Evolutionary conservation across 108 stramenopile genomes (phyloP), one percentile per base, ranked within the genome.

Genomic region (Skeletonema potamos): DNA sequence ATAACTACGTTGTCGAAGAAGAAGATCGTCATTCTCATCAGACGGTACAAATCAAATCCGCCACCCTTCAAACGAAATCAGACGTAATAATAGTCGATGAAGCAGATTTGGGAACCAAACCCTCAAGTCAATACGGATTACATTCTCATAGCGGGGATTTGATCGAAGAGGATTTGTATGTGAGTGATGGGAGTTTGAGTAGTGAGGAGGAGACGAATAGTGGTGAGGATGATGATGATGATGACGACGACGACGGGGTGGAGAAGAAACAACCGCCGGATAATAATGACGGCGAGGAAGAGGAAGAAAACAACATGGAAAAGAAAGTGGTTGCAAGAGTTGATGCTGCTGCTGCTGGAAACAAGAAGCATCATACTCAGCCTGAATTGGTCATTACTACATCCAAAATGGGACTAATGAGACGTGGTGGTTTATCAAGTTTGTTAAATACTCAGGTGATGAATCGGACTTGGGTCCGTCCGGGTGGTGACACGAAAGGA

Each of bases 361-460:
- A 30, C 7, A 58, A 26, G 36, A 54, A 62, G n/a, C n/a, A n/a
- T n/a, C n/a, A n/a, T 1, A 33, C 26, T 10, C 58, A 12, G 15
- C 18, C 83, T 6, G 91, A 92, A 59, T 67, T 95, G 70, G 73
- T 92, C 9, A 70, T 95, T 62, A 82, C 81, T 17, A 76, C 84
- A 12, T 89, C 90, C 7, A 85, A 79, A 62, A 86, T 92, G 89
- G 94, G 94, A 58, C 62, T 95, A 39, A 95, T 95, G 94, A 71
- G 89, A 27, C 75, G 90, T 27, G 90, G 90, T 3, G 76, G 81
- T 8, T 46, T 82, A 1, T 79, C 81, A 4, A 69, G 66, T 37
- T 26, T 78, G 17, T 58, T 78, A 34, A 77, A 72, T n/a, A 60
- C 84, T 9, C 90, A 87, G 41, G 87, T 84, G 8, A 89, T 84